These are phyloP conservation scores for Neolentinus lepideus DNA, from an alignment of 1,284 basidiomycete species.

Conservation along the genomic window DNA sequence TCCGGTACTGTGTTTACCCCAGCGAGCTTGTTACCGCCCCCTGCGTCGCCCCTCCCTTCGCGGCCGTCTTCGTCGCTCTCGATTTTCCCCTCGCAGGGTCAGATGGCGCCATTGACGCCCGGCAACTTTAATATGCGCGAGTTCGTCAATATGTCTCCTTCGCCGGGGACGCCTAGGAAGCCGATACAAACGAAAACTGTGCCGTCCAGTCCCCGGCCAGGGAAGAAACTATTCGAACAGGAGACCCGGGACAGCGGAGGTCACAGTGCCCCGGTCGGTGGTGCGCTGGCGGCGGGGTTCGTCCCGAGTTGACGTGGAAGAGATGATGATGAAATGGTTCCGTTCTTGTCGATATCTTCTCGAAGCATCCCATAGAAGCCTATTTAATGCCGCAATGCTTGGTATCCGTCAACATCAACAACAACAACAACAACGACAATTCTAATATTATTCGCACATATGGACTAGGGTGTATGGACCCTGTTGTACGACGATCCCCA, in stretches of 20 bases:
- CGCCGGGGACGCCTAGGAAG: conserved; percentile 32
- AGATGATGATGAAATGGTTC: not conserved
- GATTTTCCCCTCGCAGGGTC: conserved; percentile 1
- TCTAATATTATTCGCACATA: not conserved
- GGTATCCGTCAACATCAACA: not conserved
- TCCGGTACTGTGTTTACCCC: not conserved
- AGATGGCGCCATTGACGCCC: conserved; percentile 31
- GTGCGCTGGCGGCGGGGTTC: not conserved
- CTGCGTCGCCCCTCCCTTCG: conserved; percentile 5
- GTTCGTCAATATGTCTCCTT: conserved; percentile 68
- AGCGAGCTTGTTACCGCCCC: not conserved
- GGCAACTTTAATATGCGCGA: conserved; percentile 60
- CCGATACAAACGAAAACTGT: not conserved
- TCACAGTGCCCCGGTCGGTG: not conserved
- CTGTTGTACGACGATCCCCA: not conserved
- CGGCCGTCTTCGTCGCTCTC: conserved; percentile 8
- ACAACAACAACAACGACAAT: not conserved
- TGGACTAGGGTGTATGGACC: not conserved
- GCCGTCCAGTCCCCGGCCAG: not conserved
- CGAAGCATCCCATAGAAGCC: conserved; percentile 1
- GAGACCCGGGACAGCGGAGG: not conserved
- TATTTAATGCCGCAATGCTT: not conserved
- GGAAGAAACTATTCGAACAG: not conserved
- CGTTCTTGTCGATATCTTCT: not conserved
- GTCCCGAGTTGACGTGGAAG: not conserved